Evolutionary conservation across 306 rosid genomes (phyloP), one percentile per base, ranked within the genome.

Genomic region (Gleditsia sinensis): DNA sequence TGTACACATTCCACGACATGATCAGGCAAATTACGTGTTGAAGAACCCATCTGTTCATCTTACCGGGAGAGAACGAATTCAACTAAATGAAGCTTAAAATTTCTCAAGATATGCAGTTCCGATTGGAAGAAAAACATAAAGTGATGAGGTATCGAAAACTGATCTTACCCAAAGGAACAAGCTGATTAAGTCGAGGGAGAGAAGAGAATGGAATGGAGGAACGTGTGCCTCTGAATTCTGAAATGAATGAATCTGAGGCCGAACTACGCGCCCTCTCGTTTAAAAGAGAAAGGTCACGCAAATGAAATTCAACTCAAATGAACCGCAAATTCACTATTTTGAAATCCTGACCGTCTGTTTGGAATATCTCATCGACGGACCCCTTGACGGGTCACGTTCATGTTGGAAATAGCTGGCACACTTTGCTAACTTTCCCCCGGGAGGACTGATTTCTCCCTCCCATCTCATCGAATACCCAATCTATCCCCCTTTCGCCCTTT

Each of bases 331-430:
- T 83, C 46, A 61, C 43, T 62, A 12, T 63, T 27, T 0, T 28
- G 9, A 2, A 42, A 88, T 93, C 93, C 17, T 78, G 71, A 27
- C 90, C 95, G 90, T 90, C 62, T 2, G 67, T 65, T 83, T 2
- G 3, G 79, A 83, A 72, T 75, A 65, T 88, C 76, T 67, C 28
- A 85, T 81, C 81, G 36, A 78, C 86, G 78, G 67, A 61, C 67
- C 48, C 67, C 67, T 33, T 17, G 8, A 1, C 25, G 67, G 67
- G 80, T 90, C 90, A 84, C 77, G 62, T 80, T 80, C 32, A 12
- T 77, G 72, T 76, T 90, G 96, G 89, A 86, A 84, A 86, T 92
- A 93, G 92, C 97, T 90, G 96, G 84, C 93, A 81, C 67, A 43
- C 81, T 86, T 86, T 92, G 75, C 86, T 70, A 20, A 40, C 73